Conservation (phyloP, 768 basidiomycete species). For the Candolleomyces aberdarensis region DNA sequence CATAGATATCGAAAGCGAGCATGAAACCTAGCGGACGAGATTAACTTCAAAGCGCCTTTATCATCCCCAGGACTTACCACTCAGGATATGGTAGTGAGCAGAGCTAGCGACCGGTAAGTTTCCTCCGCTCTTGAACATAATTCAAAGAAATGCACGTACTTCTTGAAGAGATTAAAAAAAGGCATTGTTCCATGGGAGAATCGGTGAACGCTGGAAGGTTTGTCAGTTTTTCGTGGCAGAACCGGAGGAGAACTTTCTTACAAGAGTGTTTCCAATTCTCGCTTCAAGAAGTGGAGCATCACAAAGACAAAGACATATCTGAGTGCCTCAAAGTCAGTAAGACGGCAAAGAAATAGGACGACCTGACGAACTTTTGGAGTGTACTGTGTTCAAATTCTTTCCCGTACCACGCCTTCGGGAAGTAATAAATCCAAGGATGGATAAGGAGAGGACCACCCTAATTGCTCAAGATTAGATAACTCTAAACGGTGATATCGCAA, state of each 20-base stretch:
- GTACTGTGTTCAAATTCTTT: constrained; percentile 65
- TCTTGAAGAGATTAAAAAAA: constrained; percentile 78
- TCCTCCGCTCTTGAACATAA: neutral
- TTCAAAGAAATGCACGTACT: constrained; percentile 43
- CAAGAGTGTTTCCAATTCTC: constrained; percentile 92
- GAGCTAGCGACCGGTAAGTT: constrained; percentile 49
- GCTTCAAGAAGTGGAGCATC: constrained; percentile 86
- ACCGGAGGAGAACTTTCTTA: constrained; percentile 29
- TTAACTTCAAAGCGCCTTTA: neutral
- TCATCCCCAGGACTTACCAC: constrained; percentile 35
- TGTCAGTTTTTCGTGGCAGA: neutral
- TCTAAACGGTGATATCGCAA: neutral
- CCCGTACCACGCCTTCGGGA: constrained; percentile 70
- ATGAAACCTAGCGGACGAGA: constrained; percentile 49
- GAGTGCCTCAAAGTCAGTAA: constrained; percentile 7
- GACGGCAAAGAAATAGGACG: neutral
- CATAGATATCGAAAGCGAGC: constrained; percentile 78
- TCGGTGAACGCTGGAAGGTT: constrained; percentile 68
- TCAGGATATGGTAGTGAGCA: constrained; percentile 82
- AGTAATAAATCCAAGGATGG: constrained; percentile 81
- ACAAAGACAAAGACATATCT: constrained; percentile 72
- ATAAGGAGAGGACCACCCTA: constrained; percentile 87
- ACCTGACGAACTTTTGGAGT: constrained; percentile 61
- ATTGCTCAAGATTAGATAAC: constrained; percentile 1
- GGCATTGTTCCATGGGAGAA: constrained; percentile 98